Evolutionary conservation across 2,329 filamentous ascomycete species (phyloP), one percentile per base, ranked within the genome.

Genomic region (Periconia macrospinosa): DNA sequence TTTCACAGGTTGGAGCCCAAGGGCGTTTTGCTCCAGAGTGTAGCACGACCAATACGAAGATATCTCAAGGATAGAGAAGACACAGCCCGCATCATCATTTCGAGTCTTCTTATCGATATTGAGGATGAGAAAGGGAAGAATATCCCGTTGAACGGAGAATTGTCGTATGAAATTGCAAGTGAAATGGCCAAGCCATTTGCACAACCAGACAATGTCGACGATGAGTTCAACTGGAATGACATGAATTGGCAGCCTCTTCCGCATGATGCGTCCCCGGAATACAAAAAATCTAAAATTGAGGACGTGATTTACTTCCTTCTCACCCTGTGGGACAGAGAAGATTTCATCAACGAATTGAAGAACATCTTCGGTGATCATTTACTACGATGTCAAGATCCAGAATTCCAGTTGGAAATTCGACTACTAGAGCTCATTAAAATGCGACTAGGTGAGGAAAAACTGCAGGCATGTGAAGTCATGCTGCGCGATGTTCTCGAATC

Each of bases 391-490:
- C 87, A 88, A 56, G 79, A 83, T 17, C 67, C 72, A 1, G 80
- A 84, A 20, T 95, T 92, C 62, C 83, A 89, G 55, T 91, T 91
- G 71, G 94, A 90, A 69, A 70, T 90, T 50, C 88, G 89, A 51
- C 89, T 97, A 5, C 81, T 97, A 6, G 87, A 93, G 53, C 82
- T 97, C 10, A 82, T 99, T 54, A 97, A 97, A 76, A 83, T 90
- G 56, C 86, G 92, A 9, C 92, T 97, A 52, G 93, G 93, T 20
- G 91, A 97, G 60, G 82, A 84, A 27, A 86, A 91, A 15, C 78
- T 99, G 44, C 94, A 97, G 70, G 90, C 90, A 46, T 97, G 92
- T 73, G 93, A 99, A 69, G 94, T 99, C 65, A 99, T 99, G 94
- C 84, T 99, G 53, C 90, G 89, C 59, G 94, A 99, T 70, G 89